Percentiles rank a stretch among this genome's conserved stretches.
Evolutionary conservation across 176 grass and related monocot species (phyloP).

Genomic region (Hyparrhenia diplandra): DNA sequence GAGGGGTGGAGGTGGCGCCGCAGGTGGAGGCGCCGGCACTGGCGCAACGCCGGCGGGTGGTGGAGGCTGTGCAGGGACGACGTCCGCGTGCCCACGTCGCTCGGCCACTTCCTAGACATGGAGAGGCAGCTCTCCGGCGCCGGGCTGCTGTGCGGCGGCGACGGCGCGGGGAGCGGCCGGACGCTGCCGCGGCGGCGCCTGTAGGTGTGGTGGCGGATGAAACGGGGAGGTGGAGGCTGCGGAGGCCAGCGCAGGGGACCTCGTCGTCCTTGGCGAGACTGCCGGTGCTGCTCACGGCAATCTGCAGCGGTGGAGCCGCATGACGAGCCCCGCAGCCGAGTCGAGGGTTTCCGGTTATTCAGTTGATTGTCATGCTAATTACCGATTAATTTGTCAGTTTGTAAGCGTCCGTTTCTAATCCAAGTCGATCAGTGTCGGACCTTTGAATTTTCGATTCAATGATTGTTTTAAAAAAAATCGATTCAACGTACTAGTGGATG

Average conservation of each 20-base stretch:
- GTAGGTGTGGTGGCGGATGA: not conserved
- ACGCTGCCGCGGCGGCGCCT: not conserved
- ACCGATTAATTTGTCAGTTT: not conserved
- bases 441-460: not conserved
- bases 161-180: constrained; percentile 2
- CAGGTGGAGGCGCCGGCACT: constrained; percentile 11
- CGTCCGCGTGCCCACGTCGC: constrained; percentile 43
- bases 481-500: not conserved
- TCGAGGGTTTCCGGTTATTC: not conserved
- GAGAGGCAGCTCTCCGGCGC: constrained; percentile 57
- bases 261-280: constrained; percentile 50
- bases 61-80: constrained; percentile 69
- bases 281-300: constrained; percentile 71
- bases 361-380: not conserved
- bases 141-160: constrained; percentile 48
- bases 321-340: not conserved
- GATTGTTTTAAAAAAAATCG: too few relatives aligned
- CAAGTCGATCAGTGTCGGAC: not conserved
- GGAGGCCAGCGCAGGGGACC: not conserved
- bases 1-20: constrained; percentile 19
- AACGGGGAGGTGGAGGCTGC: constrained; percentile 26
- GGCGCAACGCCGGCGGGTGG: constrained; percentile 40
- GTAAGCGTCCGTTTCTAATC: not conserved
- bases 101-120: constrained; percentile 77
- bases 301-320: constrained; percentile 62